Conservation (phyloP, 2,329 filamentous ascomycete species). For the Calycina herbarum region DNA sequence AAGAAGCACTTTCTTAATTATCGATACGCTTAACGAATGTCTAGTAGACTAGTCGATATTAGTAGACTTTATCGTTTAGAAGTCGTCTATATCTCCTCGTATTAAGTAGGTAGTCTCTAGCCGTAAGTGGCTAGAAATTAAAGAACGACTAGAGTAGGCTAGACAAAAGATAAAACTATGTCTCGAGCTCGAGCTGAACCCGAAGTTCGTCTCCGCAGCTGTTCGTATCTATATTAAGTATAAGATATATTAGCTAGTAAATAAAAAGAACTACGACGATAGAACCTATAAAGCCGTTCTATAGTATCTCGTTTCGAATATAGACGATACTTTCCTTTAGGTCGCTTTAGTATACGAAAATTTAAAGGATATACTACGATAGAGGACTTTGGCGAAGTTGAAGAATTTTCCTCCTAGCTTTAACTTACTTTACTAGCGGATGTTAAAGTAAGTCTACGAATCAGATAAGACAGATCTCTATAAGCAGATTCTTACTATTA, state of each 20-base stretch:
- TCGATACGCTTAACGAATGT: constrained; percentile 52
- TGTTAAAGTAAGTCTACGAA: not conserved
- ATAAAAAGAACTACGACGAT: constrained; percentile 27
- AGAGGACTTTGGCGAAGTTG: not conserved
- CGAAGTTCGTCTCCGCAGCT: not conserved
- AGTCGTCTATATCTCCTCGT: constrained; percentile 2
- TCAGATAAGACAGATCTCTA: not conserved
- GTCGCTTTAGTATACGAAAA: no score
- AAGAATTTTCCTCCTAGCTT: not conserved
- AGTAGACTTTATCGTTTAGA: not conserved
- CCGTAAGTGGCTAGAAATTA: constrained; percentile 6
- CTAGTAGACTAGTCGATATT: constrained; percentile 19
- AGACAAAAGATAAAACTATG: not conserved
- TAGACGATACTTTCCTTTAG: no score
- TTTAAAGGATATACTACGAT: not conserved
- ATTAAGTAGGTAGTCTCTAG: constrained; percentile 8
- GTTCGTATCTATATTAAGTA: not conserved
- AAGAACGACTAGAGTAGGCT: not conserved
- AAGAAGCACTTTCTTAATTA: constrained; percentile 38
- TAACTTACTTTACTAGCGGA: not conserved
- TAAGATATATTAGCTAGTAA: constrained; percentile 37
- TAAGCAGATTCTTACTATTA: not conserved
- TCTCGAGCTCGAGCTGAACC: constrained; percentile 3
- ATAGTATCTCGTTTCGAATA: constrained; percentile 32
- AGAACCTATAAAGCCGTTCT: constrained; percentile 31